Evolutionary conservation across 1,284 basidiomycete genomes (phyloP).

Genomic region (Schizophyllum commune): DNA sequence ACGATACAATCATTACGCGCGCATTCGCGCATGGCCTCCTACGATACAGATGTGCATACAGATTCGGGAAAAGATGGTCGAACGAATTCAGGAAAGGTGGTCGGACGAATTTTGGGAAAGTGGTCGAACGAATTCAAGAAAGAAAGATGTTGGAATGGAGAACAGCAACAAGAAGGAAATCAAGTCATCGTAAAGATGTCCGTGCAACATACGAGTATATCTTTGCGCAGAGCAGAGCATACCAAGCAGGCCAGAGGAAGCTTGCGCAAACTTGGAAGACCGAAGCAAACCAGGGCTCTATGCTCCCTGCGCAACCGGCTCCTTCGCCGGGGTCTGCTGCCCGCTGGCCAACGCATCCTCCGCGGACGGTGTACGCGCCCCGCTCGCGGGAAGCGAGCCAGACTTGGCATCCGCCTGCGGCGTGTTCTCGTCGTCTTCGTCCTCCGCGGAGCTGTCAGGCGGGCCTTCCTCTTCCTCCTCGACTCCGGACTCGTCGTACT

Average conservation of each 20-base stretch:
- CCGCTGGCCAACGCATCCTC: background rate
- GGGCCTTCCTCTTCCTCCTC: conserved; percentile 23
- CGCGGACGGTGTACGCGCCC: background rate
- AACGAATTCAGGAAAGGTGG: too few relatives aligned
- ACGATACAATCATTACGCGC: background rate
- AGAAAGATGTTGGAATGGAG: too few relatives aligned
- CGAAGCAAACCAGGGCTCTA: background rate
- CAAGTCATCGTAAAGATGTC: too few relatives aligned
- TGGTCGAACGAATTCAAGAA: too few relatives aligned
- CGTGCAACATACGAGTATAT: too few relatives aligned
- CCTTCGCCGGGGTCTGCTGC: background rate
- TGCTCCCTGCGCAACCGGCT: background rate
- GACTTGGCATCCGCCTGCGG: background rate
- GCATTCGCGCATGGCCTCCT: background rate
- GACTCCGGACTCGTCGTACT: conserved; percentile 40
- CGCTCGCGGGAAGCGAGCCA: background rate
- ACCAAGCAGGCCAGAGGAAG: too few relatives aligned
- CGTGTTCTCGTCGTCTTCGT: background rate
- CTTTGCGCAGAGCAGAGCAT: too few relatives aligned
- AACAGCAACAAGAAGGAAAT: too few relatives aligned
- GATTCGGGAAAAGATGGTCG: background rate
- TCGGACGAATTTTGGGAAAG: too few relatives aligned
- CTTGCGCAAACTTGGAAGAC: too few relatives aligned
- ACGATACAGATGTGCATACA: background rate
- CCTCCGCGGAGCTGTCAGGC: background rate